phyloP scores from a whole-genome alignment of 768 basidiomycete species.

The Russula sp. region DNA sequence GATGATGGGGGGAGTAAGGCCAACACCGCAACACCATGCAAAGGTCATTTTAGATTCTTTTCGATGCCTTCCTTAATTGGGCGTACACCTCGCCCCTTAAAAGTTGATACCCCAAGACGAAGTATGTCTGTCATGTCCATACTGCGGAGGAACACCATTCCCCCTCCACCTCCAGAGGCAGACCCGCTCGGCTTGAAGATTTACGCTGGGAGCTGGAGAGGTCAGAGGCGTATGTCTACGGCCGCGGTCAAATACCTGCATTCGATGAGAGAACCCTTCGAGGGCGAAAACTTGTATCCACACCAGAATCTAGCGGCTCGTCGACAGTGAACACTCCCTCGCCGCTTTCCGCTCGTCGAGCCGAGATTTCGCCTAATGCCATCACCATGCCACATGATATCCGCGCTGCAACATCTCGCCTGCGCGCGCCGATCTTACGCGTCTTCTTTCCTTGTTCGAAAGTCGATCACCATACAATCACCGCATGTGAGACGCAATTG shows the following conservation, averaged over 20 bases:
- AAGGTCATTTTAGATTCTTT: conserved; percentile 5
- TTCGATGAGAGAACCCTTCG: conserved; percentile 1
- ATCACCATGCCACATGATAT: conserved; percentile 55
- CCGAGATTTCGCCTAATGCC: conserved; percentile 32
- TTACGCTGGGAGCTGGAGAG: conserved; percentile 53
- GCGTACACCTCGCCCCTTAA: conserved; percentile 2
- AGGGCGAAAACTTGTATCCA: conserved; percentile 3
- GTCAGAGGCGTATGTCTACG: conserved; percentile 28
- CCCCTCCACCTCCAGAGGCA: conserved; percentile 46
- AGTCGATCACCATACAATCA: conserved; percentile 48
- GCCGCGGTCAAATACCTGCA: conserved; percentile 14
- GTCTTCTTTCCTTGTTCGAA: conserved; percentile 70
- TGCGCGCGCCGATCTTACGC: conserved; percentile 68
- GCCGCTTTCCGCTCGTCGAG: conserved; percentile 31
- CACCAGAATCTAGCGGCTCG: conserved; percentile 21
- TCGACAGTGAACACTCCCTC: conserved; percentile 29
- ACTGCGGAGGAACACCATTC: conserved; percentile 38
- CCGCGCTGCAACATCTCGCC: conserved; percentile 53
- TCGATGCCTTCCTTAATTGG: background rate
- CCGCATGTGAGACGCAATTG: conserved; percentile 66
- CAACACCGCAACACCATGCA: background rate
- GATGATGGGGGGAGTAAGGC: conserved; percentile 8
- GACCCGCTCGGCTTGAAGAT: conserved; percentile 47
- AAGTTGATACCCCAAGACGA: conserved; percentile 22
- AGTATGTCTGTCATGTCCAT: conserved; percentile 36